These are phyloP conservation scores for Leccinum rimulosum DNA, from an alignment of 768 basidiomycete species.

Conservation along the genomic window DNA sequence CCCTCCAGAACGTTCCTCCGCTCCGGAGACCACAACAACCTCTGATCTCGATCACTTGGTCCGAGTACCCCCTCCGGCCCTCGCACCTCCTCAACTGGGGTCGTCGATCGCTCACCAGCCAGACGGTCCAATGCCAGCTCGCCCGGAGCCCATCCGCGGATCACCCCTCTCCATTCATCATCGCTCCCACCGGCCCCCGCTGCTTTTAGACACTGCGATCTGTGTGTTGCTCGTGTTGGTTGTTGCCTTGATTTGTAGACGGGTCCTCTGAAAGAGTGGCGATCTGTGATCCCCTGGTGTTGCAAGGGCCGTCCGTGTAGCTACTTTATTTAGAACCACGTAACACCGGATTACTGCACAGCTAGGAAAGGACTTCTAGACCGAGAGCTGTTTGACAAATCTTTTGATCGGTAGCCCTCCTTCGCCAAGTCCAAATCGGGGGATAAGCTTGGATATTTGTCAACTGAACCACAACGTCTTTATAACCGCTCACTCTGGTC, in stretches of 20 bases:
- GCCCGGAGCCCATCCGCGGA: constrained; percentile 19
- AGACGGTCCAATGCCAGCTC: constrained; percentile 9
- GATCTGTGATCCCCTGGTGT: constrained; percentile 22
- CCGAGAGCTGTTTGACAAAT: neutral
- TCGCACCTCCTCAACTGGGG: constrained; percentile 9
- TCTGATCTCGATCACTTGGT: constrained; percentile 16
- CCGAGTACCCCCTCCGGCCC: constrained; percentile 10
- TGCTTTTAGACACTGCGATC: constrained; percentile 72
- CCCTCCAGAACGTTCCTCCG: constrained; percentile 19
- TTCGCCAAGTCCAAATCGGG: constrained; percentile 11
- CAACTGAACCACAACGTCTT: constrained; percentile 16
- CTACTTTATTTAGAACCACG: constrained; percentile 4
- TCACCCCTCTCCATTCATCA: constrained; percentile 12
- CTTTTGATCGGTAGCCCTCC: constrained; percentile 18
- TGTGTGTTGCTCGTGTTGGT: constrained; percentile 68
- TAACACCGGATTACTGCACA: constrained; percentile 15
- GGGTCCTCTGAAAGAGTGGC: constrained; percentile 40
- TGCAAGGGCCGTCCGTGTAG: neutral
- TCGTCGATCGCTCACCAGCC: constrained; percentile 9
- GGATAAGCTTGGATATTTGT: constrained; percentile 29
- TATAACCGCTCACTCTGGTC: constrained; percentile 11
- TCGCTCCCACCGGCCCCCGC: constrained; percentile 44
- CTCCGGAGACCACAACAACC: constrained; percentile 6
- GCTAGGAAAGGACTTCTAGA: constrained; percentile 1
- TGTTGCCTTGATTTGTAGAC: constrained; percentile 64